Base-by-base conservation (phyloP, 345 rosid genomes). In the Pugionium cornutum region DNA sequence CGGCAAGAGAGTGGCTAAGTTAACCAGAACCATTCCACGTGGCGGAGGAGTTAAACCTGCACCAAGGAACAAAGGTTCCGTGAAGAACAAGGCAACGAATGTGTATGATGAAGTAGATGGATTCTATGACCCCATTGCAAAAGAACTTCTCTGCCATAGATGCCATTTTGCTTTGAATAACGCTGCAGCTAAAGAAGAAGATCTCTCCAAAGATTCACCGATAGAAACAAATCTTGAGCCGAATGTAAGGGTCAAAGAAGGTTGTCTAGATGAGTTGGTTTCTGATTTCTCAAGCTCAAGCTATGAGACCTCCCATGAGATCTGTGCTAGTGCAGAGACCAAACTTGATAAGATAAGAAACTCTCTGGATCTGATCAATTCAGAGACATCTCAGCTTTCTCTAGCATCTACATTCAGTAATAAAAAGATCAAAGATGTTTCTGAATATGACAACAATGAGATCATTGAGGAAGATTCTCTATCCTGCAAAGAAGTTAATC, bases 111-210 rank as follows among this genome's bases (percentile, higher is more conserved):
- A 82, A 72, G 82, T 67, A 47, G 75, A 60, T 70, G 69, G 66
- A 29, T 58, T 61, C 51, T 70, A 73, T 67, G 78, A 72, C 58
- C 77, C 86, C 7, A 69, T 48, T 59, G 62, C 80, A 27, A 79
- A 76, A 61, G 85, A 81, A 54, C 73, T 86, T 50, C 79, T 92
- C 34, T 92, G 98, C 81, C 89, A 84, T 76, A 89, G 83, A 76
- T 92, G 98, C 47, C 95, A 83, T 30, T 87, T 88, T 64, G 57
- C 88, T 64, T 70, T 92, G 68, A 79, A 74, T 68, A 77, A 59
- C 11, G 2, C 66, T 65, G 5, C 61, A 27, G 45, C 9, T 43
- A 72, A 72, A 58, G 76, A 72, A 9, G 76, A 73, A 1, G n/a
- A n/a, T n/a, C 29, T 46, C 6, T 64, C 58, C 26, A 48, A 54